phyloP scores from a whole-genome alignment of 495 filamentous ascomycete genomes.

The Aspergillus kassunensis region DNA sequence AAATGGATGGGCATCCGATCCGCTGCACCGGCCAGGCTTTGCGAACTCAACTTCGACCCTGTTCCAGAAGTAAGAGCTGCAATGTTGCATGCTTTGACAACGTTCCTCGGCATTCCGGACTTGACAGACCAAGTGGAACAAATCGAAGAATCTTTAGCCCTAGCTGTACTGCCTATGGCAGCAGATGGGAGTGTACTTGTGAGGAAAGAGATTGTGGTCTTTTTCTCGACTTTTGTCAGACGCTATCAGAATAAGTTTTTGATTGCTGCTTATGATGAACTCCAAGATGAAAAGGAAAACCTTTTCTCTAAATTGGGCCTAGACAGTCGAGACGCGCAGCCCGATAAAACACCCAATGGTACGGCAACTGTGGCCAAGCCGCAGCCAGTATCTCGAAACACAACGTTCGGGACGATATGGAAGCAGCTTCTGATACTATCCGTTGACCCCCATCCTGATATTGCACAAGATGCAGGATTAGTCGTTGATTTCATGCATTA shows the following conservation, averaged over 20 bases:
- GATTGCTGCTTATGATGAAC: conserved; percentile 86
- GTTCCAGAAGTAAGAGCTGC: conserved; percentile 94
- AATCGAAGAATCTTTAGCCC: conserved; percentile 84
- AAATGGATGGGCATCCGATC: conserved; percentile 91
- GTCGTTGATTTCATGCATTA: conserved; percentile 83
- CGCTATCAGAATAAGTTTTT: conserved; percentile 90
- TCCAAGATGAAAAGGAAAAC: conserved; percentile 77
- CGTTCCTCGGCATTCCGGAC: conserved; percentile 90
- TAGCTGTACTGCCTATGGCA: conserved; percentile 78
- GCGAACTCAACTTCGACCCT: conserved; percentile 75
- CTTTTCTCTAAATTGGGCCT: conserved; percentile 43
- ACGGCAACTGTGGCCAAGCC: conserved; percentile 20
- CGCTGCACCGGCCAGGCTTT: conserved; percentile 72
- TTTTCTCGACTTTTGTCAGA: conserved; percentile 86
- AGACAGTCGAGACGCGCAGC: conserved; percentile 16
- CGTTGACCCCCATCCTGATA: conserved; percentile 91
- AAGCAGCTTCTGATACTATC: conserved; percentile 86
- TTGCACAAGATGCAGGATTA: conserved; percentile 74
- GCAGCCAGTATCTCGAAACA: conserved; percentile 66
- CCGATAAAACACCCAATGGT: conserved; percentile 14
- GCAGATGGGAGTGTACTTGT: conserved; percentile 91
- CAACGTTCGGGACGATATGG: conserved; percentile 89
- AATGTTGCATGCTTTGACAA: conserved; percentile 87
- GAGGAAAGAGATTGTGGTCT: conserved; percentile 85
- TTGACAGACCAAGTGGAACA: conserved; percentile 85